Percentiles rank a stretch among this genome's conserved stretches.
Evolutionary conservation across 75 land plant genomes (phyloP).

Genomic region (Cunninghamia lanceolata): DNA sequence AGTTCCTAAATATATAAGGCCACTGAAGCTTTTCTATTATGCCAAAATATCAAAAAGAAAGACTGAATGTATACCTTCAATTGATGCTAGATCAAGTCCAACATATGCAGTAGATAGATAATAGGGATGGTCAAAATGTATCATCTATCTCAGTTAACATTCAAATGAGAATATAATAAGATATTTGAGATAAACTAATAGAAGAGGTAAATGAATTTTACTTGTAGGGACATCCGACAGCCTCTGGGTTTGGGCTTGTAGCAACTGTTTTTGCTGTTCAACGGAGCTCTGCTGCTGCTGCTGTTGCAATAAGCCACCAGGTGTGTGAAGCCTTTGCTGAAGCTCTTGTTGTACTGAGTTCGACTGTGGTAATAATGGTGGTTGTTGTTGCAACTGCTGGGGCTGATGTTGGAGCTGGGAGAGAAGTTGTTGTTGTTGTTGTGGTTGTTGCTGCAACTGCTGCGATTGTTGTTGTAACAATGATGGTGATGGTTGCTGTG

Average conservation of each 20-base stretch:
- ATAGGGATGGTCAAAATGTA: background rate
- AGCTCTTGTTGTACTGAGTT: constrained; percentile 1
- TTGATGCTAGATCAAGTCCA: background rate
- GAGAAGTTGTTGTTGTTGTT: background rate
- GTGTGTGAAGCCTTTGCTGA: background rate
- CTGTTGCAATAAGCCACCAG: constrained; percentile 7
- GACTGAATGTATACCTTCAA: background rate
- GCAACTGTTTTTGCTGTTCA: constrained; percentile 1
- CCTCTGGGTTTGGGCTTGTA: background rate
- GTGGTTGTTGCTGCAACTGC: constrained; percentile 4
- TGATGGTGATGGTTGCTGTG: constrained; percentile 5
- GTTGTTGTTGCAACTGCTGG: background rate
- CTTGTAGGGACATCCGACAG: background rate
- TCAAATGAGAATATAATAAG: background rate
- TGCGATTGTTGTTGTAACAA: constrained; percentile 7
- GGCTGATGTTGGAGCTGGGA: constrained; percentile 1
- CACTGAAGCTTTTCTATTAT: background rate
- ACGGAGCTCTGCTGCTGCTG: background rate
- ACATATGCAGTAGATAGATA: background rate
- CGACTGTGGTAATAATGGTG: background rate
- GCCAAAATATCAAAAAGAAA: background rate
- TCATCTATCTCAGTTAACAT: background rate
- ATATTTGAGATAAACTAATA: too few species aligned
- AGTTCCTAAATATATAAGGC: background rate
- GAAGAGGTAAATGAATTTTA: background rate